Base-by-base conservation (phyloP, 768 basidiomycete genomes). In the Tulasnella sp. region DNA sequence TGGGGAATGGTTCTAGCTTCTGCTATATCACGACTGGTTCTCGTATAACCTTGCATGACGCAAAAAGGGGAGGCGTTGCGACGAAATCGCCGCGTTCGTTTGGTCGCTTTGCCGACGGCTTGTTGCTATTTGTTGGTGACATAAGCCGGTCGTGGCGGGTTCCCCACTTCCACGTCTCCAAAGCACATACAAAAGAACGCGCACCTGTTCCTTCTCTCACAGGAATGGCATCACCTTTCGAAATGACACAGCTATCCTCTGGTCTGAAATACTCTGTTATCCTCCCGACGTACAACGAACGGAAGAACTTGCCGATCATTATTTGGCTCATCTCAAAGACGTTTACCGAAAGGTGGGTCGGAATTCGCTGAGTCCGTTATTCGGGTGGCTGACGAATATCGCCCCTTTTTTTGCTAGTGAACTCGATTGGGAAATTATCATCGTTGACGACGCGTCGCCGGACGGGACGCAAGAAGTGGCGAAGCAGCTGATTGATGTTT, bases 391-490 rank as follows among this genome's bases (percentile, higher is more conserved):
- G 78, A 78, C 71, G 52, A 76, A n/a, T n/a, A n/a, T n/a, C n/a
- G n/a, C n/a, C n/a, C n/a, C 44, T 46, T 44, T 44, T 44, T 44
- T 48, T 56, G 42, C 56, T 83, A 95, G 94, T 84, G 86, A 89
- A 40, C 88, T 97, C 68, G 88, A 88, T 78, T 97, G 94, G 93
- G 96, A 97, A 85, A 88, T 97, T 81, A 92, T 97, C 80, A 88
- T 97, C 42, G 96, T 97, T 8, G 96, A 97, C 83, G 96, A 97
- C 83, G 94, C 94, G 44, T 94, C 93, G 84, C 96, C 96, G 3
- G 96, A 97, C 84, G 96, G 95, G 16, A 97, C 96, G 0, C 95
- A 94, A 84, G 95, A 97, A 79, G 89, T 97, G 48, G 96, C 96
- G 5, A 87, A 84, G 82, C 92, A 97, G 84, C 88, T 97, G 44